Conservation (phyloP, 768 basidiomycete genomes). For the Leccinum imitatum region DNA sequence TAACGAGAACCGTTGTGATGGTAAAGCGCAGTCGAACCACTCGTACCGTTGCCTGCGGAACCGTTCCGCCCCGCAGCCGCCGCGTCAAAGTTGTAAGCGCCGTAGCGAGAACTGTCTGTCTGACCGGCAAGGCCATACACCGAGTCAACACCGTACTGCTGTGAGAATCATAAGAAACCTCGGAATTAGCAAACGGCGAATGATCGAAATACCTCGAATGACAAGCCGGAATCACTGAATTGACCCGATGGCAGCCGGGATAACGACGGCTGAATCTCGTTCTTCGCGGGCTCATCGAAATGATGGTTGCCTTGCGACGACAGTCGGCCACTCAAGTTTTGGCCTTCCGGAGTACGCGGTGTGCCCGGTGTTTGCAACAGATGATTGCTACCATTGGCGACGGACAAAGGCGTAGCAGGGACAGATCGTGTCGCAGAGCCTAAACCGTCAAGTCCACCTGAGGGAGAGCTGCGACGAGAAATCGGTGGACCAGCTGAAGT, state of each 20-base stretch:
- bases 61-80: constrained; percentile 40
- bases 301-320: constrained; percentile 45
- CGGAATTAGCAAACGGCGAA: background rate
- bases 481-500: constrained; percentile 38
- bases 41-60: constrained; percentile 37
- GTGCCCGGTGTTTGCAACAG: constrained; percentile 64
- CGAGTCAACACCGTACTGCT: constrained; percentile 61
- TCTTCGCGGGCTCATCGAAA: constrained; percentile 48
- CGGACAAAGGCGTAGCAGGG: constrained; percentile 71
- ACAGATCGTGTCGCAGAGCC: constrained; percentile 72
- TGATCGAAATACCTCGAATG: constrained; percentile 50
- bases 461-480: constrained; percentile 76
- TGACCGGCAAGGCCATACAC: constrained; percentile 47
- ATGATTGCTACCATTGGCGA: constrained; percentile 49
- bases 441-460: constrained; percentile 58
- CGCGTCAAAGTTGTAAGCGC: constrained; percentile 56
- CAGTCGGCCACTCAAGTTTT: constrained; percentile 62
- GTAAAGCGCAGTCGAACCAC: constrained; percentile 75
- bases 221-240: constrained; percentile 54
- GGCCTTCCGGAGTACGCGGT: constrained; percentile 61
- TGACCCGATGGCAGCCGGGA: constrained; percentile 62
- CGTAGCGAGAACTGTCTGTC: constrained; percentile 54
- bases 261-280: constrained; percentile 69
- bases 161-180: constrained; percentile 15
- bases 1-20: constrained; percentile 78